Percentiles rank a stretch among this genome's conserved stretches.
These are phyloP conservation scores for Maudiozyma barnettii DNA, from an alignment of 805 yeast species.

Conservation along the genomic window DNA sequence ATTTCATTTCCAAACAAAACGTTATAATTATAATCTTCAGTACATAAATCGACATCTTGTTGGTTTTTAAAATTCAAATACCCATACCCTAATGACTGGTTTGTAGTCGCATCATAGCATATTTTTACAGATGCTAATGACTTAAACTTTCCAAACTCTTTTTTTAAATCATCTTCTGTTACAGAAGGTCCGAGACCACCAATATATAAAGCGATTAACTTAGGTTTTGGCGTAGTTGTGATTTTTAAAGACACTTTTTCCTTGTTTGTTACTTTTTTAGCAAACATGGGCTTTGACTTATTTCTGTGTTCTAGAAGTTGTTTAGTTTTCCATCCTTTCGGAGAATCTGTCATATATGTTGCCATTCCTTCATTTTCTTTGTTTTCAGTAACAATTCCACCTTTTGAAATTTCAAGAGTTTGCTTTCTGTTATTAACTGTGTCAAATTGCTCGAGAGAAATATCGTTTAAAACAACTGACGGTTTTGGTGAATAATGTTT, in stretches of 20 bases:
- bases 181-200: slow-evolving; percentile 50
- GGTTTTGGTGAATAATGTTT: not conserved
- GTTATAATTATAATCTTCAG: slow-evolving; percentile 48
- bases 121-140: slow-evolving; percentile 51
- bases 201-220: slow-evolving; percentile 39
- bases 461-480: not conserved
- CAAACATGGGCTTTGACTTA: not conserved
- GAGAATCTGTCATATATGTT: not conserved
- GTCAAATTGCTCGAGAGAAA: not conserved
- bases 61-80: slow-evolving; percentile 51
- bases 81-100: slow-evolving; percentile 60
- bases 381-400: not conserved
- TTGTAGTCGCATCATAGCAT: slow-evolving; percentile 44
- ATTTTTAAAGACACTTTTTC: too few relatives aligned
- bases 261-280: too few relatives aligned
- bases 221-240: not conserved
- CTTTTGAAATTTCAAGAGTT: not conserved
- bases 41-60: slow-evolving; percentile 45
- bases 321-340: not conserved
- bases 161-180: slow-evolving; percentile 39
- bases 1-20: slow-evolving; percentile 35
- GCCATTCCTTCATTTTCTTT: not conserved
- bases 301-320: not conserved
- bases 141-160: slow-evolving; percentile 34
- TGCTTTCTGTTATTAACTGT: not conserved